A percentile compares a stretch with the other conserved stretches of the same genome.
These are phyloP conservation scores for Phytophthora capsici DNA, from an alignment of 352 stramenopile species.

Conservation along the genomic window DNA sequence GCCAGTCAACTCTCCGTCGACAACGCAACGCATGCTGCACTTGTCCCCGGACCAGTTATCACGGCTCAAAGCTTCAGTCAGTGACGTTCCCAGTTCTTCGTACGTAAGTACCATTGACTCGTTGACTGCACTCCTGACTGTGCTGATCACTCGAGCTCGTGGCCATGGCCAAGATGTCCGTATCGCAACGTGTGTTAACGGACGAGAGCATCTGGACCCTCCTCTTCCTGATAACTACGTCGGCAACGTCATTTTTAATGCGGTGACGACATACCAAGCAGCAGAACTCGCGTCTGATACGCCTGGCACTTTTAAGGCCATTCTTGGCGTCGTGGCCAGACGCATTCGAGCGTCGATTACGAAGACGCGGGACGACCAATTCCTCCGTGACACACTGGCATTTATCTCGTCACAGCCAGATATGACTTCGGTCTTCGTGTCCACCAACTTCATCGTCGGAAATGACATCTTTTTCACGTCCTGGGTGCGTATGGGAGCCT, in stretches of 20 bases:
- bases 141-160: conserved; percentile 50
- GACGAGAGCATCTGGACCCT: conserved; percentile 39
- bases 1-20: background rate
- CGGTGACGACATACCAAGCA: conserved; percentile 35
- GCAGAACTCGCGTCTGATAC: conserved; percentile 1
- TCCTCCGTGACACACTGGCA: background rate
- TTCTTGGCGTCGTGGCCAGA: background rate
- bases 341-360: background rate
- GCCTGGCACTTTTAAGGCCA: background rate
- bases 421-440: background rate
- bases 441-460: conserved; percentile 1
- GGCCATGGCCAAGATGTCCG: conserved; percentile 42
- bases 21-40: background rate
- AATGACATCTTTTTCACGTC: conserved; percentile 4
- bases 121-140: conserved; percentile 46
- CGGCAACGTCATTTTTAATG: conserved; percentile 54
- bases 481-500: background rate
- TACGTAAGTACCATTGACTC: conserved; percentile 57
- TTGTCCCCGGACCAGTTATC: background rate
- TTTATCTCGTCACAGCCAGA: background rate
- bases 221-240: conserved; percentile 45
- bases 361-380: background rate
- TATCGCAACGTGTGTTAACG: conserved; percentile 52
- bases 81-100: background rate
- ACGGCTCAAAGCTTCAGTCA: background rate